Evolutionary conservation across 2,329 filamentous ascomycete species (phyloP), one percentile per base, ranked within the genome.

Genomic region (Rhytidhysteron rufulum): DNA sequence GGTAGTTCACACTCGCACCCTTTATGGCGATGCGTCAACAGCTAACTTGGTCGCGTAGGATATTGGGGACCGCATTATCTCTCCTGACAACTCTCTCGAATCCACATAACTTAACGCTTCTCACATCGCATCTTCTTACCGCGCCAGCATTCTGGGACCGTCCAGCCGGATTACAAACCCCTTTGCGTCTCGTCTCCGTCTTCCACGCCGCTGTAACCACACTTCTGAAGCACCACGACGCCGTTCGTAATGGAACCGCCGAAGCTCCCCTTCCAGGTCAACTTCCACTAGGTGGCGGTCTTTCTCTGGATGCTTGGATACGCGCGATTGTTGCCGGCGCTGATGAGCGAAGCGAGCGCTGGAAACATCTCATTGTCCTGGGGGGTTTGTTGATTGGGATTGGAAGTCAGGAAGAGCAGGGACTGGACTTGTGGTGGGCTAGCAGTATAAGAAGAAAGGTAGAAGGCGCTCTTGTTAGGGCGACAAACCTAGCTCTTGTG

Each of bases 291-390:
- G 62, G 61, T 2, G 63, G 80, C 13, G 75, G 73, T 19, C 62
- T 79, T 5, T 62, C 71, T 4, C 64, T 73, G 13, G 73, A 78
- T 34, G 75, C 75, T 34, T 83, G 80, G 80, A 66, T 77, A 18
- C 73, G 71, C 47, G 78, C 80, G 1, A 69, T 81, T 2, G 71
- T 79, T 2, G 72, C 71, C 30, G 80, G 79, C 7, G 79, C 80
- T 13, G 77, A 83, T 54, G 79, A 78, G 32, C 74, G 72, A 51
- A 83, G 71, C 21, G 77, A 74, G 15, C 73, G 87, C 56, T 95
- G 88, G 88, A 83, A 88, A 62, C 89, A 95, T 63, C 66, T 89
- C 21, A 71, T 95, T n/a, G 77, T 90, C 4, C 76, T 95, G 7
- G 82, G 83, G 0, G 90, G 88, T 3, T 70, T 95, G 17, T 66